These are phyloP conservation scores for Cryphonectria japonica DNA, from an alignment of 2,329 filamentous ascomycete species.

Conservation along the genomic window DNA sequence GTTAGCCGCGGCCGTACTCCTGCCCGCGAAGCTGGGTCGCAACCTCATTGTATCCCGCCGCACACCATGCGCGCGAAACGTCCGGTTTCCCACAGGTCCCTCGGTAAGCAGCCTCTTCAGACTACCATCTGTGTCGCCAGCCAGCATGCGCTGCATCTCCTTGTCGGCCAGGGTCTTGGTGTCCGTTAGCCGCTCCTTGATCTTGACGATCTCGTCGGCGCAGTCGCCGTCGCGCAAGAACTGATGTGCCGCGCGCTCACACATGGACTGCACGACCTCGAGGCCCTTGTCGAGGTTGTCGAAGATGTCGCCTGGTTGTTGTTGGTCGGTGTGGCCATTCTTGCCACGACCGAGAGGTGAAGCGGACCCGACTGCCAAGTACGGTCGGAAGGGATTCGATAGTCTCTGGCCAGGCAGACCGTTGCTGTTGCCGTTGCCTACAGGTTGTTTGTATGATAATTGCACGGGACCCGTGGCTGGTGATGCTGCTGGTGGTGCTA, in stretches of 20 bases:
- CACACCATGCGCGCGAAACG: slow-evolving; percentile 57
- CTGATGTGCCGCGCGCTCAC: slow-evolving; percentile 86
- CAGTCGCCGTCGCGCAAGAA: slow-evolving; percentile 89
- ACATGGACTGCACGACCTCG: slow-evolving; percentile 78
- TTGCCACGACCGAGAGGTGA: slow-evolving; percentile 28
- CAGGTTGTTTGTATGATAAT: background rate
- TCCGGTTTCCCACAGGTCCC: slow-evolving; percentile 47
- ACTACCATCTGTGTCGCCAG: slow-evolving; percentile 54
- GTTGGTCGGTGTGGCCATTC: slow-evolving; percentile 34
- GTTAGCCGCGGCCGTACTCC: background rate
- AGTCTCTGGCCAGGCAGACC: slow-evolving; percentile 4
- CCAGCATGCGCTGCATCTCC: slow-evolving; percentile 60
- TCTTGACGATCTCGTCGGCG: slow-evolving; percentile 71
- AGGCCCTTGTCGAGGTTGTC: slow-evolving; percentile 78
- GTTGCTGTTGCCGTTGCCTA: slow-evolving; percentile 5
- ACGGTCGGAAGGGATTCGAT: slow-evolving; percentile 25
- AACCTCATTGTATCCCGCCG: slow-evolving; percentile 46
- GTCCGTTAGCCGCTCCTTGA: slow-evolving; percentile 66
- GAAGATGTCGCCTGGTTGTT: slow-evolving; percentile 55
- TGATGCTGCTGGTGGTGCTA: too few relatives aligned
- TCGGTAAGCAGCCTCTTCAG: slow-evolving; percentile 42
- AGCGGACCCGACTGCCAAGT: slow-evolving; percentile 25
- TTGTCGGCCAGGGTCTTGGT: slow-evolving; percentile 64
- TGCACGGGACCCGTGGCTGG: slow-evolving; percentile 16
- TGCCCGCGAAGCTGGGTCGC: slow-evolving; percentile 30